Base-by-base conservation (phyloP, 495 filamentous ascomycete genomes). In the Hypoxylon cercidicola region DNA sequence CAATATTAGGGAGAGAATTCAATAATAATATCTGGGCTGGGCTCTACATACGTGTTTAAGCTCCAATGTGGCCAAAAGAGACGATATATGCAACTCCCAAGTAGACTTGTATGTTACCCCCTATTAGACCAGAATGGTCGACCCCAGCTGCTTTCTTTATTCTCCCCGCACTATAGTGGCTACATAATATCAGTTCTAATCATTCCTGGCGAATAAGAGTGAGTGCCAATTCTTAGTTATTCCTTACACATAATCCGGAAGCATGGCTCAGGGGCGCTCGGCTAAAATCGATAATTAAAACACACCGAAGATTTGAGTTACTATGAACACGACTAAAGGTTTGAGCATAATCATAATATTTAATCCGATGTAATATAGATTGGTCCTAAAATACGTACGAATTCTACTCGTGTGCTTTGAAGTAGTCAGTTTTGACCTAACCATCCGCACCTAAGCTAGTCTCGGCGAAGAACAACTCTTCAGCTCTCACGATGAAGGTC, bases 401-500 rank as follows among this genome's bases (percentile, higher is more conserved):
- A 15, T 51, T 48, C 35, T n/a, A 45, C 28, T 55, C 21, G 25
- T 46, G 50, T 30, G 39, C 12, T 11, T 43, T 18, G 43, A 19
- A 19, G 13, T 47, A 52, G 46, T 55, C 45, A 39, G n/a, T 12
- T 44, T 35, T 51, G 32, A 37, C 19, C 30, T 34, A 23, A 43
- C 18, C 44, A 18, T 50, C 11, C 39, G 25, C 40, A 41, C 32
- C 37, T 19, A 8, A 25, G 20, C 11, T 34, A 30, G 35, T 46
- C 12, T 21, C 20, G 12, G 18, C 35, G 1, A 35, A 50, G 18
- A 12, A 59, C 40, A 0, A 12, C 18, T 16, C 32, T 34, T 8
- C 21, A 20, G 16, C 19, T 28, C 15, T 58, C 64, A 71, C 37
- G 2, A 75, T 76, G 71, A 73, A 75, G 63, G 18, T 75, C 46